phyloP scores from a whole-genome alignment of 352 stramenopile species.

The Phytophthora hybrid region DNA sequence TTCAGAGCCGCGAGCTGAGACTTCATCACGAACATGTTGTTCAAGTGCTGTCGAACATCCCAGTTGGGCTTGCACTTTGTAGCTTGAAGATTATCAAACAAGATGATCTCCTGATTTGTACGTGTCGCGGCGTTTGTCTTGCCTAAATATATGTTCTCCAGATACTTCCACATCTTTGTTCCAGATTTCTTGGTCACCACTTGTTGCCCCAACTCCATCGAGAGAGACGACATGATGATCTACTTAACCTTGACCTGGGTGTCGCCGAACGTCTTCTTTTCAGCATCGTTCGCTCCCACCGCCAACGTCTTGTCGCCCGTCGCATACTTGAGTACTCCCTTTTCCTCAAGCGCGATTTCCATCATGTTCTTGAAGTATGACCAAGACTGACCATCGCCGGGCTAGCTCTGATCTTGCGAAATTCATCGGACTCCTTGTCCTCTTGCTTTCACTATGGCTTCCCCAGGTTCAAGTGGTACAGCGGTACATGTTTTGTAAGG shows the following conservation, averaged over 20 bases:
- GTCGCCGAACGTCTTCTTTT: neutral
- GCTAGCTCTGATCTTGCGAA: too few relatives aligned
- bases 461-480: too few relatives aligned
- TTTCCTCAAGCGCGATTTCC: neutral
- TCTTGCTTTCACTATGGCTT: too few relatives aligned
- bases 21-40: constrained; percentile 19
- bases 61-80: constrained; percentile 17
- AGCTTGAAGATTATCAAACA: constrained; percentile 23
- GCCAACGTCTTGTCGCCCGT: neutral
- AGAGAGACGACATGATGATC: neutral
- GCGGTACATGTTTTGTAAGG: too few relatives aligned
- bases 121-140: constrained; percentile 12
- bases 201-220: neutral
- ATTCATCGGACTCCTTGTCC: too few relatives aligned
- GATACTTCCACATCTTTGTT: constrained; percentile 11
- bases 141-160: constrained; percentile 5
- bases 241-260: neutral
- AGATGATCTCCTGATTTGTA: constrained; percentile 22
- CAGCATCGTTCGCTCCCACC: neutral
- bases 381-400: too few relatives aligned
- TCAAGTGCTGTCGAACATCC: constrained; percentile 13
- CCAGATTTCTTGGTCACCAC: constrained; percentile 12
- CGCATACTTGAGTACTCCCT: neutral
- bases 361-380: neutral
- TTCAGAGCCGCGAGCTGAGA: constrained; percentile 6